Evolutionary conservation across 768 basidiomycete genomes (phyloP), one percentile per base, ranked within the genome.

Genomic region (Mycena leptocephala): DNA sequence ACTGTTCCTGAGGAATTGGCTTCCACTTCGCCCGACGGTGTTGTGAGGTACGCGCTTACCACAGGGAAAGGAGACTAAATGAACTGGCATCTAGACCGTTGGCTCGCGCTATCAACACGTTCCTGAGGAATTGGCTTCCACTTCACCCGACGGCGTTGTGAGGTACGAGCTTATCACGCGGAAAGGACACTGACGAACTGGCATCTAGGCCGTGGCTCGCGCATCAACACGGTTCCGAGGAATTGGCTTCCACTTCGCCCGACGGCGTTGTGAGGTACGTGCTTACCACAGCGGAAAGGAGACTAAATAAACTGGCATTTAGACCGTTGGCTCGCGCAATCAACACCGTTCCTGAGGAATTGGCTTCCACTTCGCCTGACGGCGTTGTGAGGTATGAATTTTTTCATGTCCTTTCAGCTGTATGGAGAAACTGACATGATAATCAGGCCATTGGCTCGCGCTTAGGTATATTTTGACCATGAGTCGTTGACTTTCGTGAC

Each of bases 11-110:
- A 80, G 2, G 84, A 88, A 70, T 58, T 77, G 4, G 48, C 88
- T 0, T 82, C 85, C 48, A 87, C 84, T 62, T 81, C 88, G 16
- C 73, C 83, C 10, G 88, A 88, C 18, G 65, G 74, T 7, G 80
- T 89, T 43, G 80, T 76, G 35, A 48, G 39, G 26, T 85, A n/a
- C n/a, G n/a, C n/a, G n/a, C n/a, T n/a, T n/a, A n/a, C n/a, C n/a
- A n/a, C n/a, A n/a, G n/a, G n/a, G n/a, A n/a, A n/a, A n/a, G n/a
- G n/a, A n/a, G n/a, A n/a, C n/a, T n/a, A n/a, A n/a, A n/a, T n/a
- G n/a, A n/a, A n/a, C n/a, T n/a, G n/a, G n/a, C n/a, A n/a, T n/a
- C n/a, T n/a, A n/a, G n/a, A n/a, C n/a, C n/a, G n/a, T n/a, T n/a
- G n/a, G n/a, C 83, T 59, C 85, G 86, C 37, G 61, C 58, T 2